A percentile compares a stretch with the other conserved stretches of the same genome.
Conservation (phyloP, 1,284 basidiomycete species). For the Tilletia setariae region DNA sequence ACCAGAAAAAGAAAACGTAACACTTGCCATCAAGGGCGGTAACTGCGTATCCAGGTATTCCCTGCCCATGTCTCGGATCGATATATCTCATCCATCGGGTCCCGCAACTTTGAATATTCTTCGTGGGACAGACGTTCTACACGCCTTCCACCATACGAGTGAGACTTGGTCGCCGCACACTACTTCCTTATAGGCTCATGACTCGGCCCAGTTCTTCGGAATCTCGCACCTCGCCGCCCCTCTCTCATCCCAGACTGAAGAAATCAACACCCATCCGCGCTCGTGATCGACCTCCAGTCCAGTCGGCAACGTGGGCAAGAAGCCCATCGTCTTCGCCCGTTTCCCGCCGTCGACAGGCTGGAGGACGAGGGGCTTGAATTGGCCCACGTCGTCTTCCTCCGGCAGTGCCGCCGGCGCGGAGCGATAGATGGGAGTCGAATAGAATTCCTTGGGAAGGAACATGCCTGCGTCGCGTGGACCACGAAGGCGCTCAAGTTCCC, state of each 20-base stretch:
- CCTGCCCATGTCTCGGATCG: too few species aligned
- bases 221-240: conserved; percentile 32
- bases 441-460: conserved; percentile 23
- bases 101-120: too few species aligned
- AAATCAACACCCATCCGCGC: conserved; percentile 27
- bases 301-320: conserved; percentile 34
- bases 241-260: conserved; percentile 39
- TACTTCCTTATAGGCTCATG: not conserved
- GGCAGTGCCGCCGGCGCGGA: not conserved
- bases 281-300: conserved; percentile 33
- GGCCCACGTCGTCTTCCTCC: not conserved
- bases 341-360: not conserved
- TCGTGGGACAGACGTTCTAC: too few species aligned
- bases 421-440: conserved; percentile 17
- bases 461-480: conserved; percentile 11
- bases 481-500: conserved; percentile 20
- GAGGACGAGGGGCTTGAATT: not conserved
- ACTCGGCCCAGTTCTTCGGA: conserved; percentile 31
- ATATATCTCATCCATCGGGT: too few species aligned
- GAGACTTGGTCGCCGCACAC: too few species aligned
- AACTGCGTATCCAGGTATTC: too few species aligned
- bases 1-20: too few species aligned
- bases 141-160: too few species aligned
- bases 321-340: conserved; percentile 20
- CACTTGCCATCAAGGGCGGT: too few species aligned